Evolutionary conservation across 2,329 filamentous ascomycete genomes (phyloP).

Genomic region (Helminthosporium solani): DNA sequence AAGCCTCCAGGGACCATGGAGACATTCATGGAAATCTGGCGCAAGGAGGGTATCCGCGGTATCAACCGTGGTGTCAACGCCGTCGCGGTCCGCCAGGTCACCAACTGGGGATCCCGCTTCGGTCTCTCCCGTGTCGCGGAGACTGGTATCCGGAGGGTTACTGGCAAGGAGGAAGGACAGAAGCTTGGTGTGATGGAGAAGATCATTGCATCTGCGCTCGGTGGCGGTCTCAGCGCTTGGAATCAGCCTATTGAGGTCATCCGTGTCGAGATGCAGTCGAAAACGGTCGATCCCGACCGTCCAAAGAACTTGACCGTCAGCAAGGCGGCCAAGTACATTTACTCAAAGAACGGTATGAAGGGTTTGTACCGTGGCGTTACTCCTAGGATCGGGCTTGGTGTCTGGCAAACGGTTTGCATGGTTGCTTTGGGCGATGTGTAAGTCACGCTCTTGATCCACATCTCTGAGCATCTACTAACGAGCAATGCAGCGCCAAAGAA

Average conservation of each 20-base stretch:
- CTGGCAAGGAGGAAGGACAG: constrained; percentile 75
- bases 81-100: constrained; percentile 97
- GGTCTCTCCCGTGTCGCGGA: constrained; percentile 91
- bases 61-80: constrained; percentile 99
- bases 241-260: constrained; percentile 99
- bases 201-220: constrained; percentile 79
- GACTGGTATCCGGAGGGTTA: constrained; percentile 75
- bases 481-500: constrained; percentile 59
- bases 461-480: constrained; percentile 22
- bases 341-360: constrained; percentile 80
- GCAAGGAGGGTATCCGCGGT: constrained; percentile 85
- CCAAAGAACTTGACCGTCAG: constrained; percentile 99
- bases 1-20: constrained; percentile 88
- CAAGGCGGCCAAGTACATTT: constrained; percentile 82
- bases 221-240: constrained; percentile 95
- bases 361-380: constrained; percentile 95
- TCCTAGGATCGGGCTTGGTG: constrained; percentile 87
- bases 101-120: constrained; percentile 98
- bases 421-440: constrained; percentile 97
- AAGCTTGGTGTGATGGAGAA: constrained; percentile 82
- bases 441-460: constrained; percentile 45
- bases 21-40: constrained; percentile 97
- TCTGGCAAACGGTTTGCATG: constrained; percentile 99
- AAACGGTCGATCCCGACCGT: constrained; percentile 94
- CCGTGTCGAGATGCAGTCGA: constrained; percentile 99